Base-by-base conservation (phyloP, 192 early-diverging fungal species). In the Mortierella hygrophila region DNA sequence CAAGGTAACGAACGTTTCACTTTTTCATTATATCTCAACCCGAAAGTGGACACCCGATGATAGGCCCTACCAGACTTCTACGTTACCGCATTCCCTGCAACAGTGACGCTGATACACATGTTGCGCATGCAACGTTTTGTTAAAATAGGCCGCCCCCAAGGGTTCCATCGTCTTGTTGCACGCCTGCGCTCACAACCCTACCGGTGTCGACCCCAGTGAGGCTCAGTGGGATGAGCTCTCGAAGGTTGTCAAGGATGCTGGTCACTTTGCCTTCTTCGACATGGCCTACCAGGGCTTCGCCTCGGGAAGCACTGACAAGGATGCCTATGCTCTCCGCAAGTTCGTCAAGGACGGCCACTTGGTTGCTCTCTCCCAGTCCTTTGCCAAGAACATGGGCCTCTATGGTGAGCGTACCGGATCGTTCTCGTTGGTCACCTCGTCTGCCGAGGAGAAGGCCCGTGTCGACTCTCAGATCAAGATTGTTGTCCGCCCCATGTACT, bases 261-360 rank as follows among this genome's bases (percentile, higher is more conserved):
- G 93, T 23, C 97, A 98, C 91, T 93, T 98, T 74, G 90, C 94
- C 55, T 99, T 99, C 94, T 99, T 99, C 77, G 99, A 99, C 88
- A 98, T 97, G 96, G 99, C 99, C 35, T 99, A 99, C 93, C 98
- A 99, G 93, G 99, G 99, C 47, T 99, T 99, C 85, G 99, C 99
- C 23, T 98, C 97, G 10, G 99, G 99, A 76, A 91, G 95, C 88
- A 93, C 93, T 57, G 90, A 92, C 90, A 91, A 92, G 77, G 99
- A 99, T 89, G 98, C 99, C 13, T 96, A 95, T 78, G 97, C 98
- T 69, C 88, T 99, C 78, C 97, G 99, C 77, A 92, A 95, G 84
- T 99, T 99, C 90, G 95, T 97, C n/a, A 90, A 83, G 35, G 90
- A 90, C 29, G 97, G 95, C 26, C 92, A 95, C 88, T 91, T 90